phyloP scores from a whole-genome alignment of 1,284 basidiomycete species.

The Phylloboletellus chloephorus region DNA sequence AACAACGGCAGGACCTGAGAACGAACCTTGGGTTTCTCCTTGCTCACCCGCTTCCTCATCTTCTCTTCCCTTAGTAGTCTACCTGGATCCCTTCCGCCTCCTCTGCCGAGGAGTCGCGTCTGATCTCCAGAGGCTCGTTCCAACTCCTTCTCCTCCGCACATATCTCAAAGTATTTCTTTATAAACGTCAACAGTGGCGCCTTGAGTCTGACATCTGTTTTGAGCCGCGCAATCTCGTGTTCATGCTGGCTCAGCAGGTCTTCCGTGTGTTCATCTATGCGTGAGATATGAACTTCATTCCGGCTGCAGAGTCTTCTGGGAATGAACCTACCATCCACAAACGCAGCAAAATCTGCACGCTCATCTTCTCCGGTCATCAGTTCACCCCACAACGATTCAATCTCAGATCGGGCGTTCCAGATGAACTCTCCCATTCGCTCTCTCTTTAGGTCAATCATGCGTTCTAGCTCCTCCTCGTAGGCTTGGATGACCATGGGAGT shows the following conservation, averaged over 20 bases:
- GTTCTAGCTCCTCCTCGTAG: slow-evolving; percentile 87
- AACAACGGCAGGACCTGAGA: slow-evolving; percentile 4
- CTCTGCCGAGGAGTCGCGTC: slow-evolving; percentile 69
- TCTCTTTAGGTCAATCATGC: slow-evolving; percentile 85
- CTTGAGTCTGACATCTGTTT: slow-evolving; percentile 76
- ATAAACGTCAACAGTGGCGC: slow-evolving; percentile 73
- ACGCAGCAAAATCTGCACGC: slow-evolving; percentile 73
- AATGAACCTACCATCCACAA: slow-evolving; percentile 64
- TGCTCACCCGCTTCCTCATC: slow-evolving; percentile 92
- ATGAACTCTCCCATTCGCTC: slow-evolving; percentile 88
- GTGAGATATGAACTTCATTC: slow-evolving; percentile 2
- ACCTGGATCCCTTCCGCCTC: slow-evolving; percentile 63
- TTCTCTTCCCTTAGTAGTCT: slow-evolving; percentile 90
- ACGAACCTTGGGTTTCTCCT: slow-evolving; percentile 88
- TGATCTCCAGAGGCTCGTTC: slow-evolving; percentile 77
- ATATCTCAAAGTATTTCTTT: slow-evolving; percentile 88
- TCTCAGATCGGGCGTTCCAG: slow-evolving; percentile 75
- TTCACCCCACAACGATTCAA: slow-evolving; percentile 79
- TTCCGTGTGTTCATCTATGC: slow-evolving; percentile 82
- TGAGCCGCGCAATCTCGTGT: slow-evolving; percentile 75
- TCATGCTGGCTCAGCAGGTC: slow-evolving; percentile 87
- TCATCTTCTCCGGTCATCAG: slow-evolving; percentile 84
- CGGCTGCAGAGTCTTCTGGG: not conserved
- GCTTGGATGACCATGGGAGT: slow-evolving; percentile 67
- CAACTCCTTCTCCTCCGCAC: slow-evolving; percentile 85